Evolutionary conservation across 768 basidiomycete species (phyloP).

Genomic region (Boletus pseudo-olivaceus): DNA sequence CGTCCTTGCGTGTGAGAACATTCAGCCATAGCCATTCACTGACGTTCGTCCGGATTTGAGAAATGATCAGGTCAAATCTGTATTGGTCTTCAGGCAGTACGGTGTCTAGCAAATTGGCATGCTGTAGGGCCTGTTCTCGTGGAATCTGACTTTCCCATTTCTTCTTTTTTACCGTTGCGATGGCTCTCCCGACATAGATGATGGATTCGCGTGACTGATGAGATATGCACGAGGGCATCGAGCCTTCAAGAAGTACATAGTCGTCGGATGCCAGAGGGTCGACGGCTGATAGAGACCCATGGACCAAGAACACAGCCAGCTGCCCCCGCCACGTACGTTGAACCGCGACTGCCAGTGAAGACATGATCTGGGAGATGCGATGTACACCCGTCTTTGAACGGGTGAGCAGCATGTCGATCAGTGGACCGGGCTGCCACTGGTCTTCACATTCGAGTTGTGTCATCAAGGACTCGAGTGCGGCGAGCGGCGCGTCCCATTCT

Average conservation of each 20-base stretch:
- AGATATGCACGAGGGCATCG: conserved; percentile 75
- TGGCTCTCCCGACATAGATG: conserved; percentile 80
- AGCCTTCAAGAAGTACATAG: conserved; percentile 57
- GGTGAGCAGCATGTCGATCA: conserved; percentile 74
- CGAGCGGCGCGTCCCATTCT: conserved; percentile 85
- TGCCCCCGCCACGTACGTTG: conserved; percentile 83
- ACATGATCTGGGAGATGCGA: conserved; percentile 67
- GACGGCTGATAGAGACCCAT: conserved; percentile 58
- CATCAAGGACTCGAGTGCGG: conserved; percentile 63
- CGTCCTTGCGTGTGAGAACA: conserved; percentile 77
- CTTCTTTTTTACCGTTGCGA: conserved; percentile 77
- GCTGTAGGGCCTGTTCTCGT: conserved; percentile 56
- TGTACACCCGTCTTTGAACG: conserved; percentile 78
- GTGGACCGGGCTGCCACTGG: conserved; percentile 61
- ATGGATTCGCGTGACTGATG: conserved; percentile 75
- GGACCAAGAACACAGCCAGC: conserved; percentile 76
- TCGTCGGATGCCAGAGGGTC: conserved; percentile 67
- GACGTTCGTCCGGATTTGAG: conserved; percentile 72
- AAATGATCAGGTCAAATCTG: conserved; percentile 69
- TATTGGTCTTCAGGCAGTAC: conserved; percentile 76
- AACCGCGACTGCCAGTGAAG: conserved; percentile 67
- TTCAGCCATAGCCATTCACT: conserved; percentile 96
- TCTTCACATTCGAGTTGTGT: conserved; percentile 54
- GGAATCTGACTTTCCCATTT: conserved; percentile 80
- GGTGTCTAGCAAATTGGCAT: conserved; percentile 60